A percentile compares a stretch with the other conserved stretches of the same genome.
These are phyloP conservation scores for Daldinia eschscholtzii DNA, from an alignment of 2,329 filamentous ascomycete genomes.

Conservation along the genomic window DNA sequence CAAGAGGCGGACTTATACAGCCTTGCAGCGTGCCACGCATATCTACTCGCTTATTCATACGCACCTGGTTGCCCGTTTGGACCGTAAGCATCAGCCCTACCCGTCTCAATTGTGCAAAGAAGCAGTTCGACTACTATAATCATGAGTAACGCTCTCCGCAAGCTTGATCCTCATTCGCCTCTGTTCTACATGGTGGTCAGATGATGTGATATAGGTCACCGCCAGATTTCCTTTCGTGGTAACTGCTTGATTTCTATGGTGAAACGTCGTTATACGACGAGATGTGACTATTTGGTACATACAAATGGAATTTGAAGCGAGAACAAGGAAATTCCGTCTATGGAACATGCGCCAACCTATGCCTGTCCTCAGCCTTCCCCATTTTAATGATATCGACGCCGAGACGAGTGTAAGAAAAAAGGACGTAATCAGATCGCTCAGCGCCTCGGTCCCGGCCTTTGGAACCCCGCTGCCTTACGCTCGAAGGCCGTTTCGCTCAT, in stretches of 20 bases:
- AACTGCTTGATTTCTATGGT: neutral
- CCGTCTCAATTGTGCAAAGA: constrained; percentile 6
- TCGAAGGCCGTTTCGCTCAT: constrained; percentile 49
- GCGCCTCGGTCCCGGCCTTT: constrained; percentile 22
- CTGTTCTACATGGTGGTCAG: constrained; percentile 36
- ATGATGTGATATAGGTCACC: constrained; percentile 27
- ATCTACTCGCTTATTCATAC: constrained; percentile 14
- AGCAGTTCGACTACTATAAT: constrained; percentile 8
- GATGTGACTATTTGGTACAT: neutral
- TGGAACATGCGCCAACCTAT: constrained; percentile 23
- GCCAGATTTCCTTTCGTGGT: constrained; percentile 23
- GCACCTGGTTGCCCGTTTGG: constrained; percentile 12
- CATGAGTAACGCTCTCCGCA: constrained; percentile 25
- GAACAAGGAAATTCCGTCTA: constrained; percentile 15
- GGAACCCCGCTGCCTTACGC: constrained; percentile 43
- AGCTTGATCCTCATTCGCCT: constrained; percentile 27
- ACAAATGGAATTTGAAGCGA: neutral
- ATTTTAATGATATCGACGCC: constrained; percentile 6
- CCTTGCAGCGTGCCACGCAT: constrained; percentile 1
- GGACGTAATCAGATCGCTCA: constrained; percentile 5
- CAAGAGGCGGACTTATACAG: neutral
- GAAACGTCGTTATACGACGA: neutral
- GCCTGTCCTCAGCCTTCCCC: constrained; percentile 4
- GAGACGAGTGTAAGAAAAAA: constrained; percentile 9
- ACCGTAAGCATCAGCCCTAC: constrained; percentile 28